Evolutionary conservation across 1,139 yeast genomes (phyloP), one percentile per base, ranked within the genome.

Genomic region (Arxiozyma slooffiae): DNA sequence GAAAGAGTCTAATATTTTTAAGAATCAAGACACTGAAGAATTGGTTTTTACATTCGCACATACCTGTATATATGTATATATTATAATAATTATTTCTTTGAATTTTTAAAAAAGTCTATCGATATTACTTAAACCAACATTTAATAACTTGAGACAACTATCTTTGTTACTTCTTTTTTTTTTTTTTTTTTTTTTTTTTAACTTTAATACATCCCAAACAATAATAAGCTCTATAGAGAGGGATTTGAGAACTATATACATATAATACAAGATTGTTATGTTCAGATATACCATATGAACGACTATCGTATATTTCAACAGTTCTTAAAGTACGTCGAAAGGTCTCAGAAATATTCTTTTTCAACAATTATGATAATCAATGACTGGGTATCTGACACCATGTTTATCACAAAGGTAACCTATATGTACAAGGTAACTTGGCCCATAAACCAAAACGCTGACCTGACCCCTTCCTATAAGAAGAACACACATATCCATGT

Each of bases 131-230:
- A 88, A 79, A 4, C 97, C 97, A 49, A 88, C 72, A 61, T 89
- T 90, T 23, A 85, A 67, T 48, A 90, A 79, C 58, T 85, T 76
- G 0, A 97, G 97, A 69, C 98, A 90, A 1, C 98, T 97, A 64
- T 90, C 96, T 42, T 96, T 71, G 62, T 87, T 89, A 61, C 80
- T 81, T 61, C 89, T 97, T 46, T n/a, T n/a, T n/a, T n/a, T n/a
- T n/a, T n/a, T n/a, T n/a, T n/a, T n/a, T n/a, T n/a, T n/a, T n/a
- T n/a, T n/a, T n/a, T n/a, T n/a, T n/a, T n/a, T n/a, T n/a, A n/a
- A 79, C 63, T 46, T 80, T 65, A 6, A 89, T 92, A 67, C 98
- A 90, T 64, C 88, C 96, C 57, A 79, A 75, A 63, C 98, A 90
- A 67, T 88, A 92, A 63, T 74, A 86, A 0, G 96, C 96, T 38